Evolutionary conservation across 1,139 yeast species (phyloP).

Genomic region (Wickerhamomyces sp.): DNA sequence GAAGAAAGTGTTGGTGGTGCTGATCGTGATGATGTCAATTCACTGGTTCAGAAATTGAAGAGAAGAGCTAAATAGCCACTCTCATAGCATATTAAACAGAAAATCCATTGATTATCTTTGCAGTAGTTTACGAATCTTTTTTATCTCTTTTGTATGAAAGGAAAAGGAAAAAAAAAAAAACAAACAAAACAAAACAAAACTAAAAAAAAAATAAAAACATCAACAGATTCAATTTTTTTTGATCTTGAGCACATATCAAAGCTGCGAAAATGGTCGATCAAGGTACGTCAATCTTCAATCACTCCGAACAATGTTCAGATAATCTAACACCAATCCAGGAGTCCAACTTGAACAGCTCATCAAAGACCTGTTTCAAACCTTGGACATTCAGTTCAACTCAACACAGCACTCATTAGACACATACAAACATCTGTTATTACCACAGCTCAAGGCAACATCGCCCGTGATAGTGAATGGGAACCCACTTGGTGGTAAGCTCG

Average conservation of each 20-base stretch:
- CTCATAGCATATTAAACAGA: no score
- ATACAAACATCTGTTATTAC: constrained; percentile 44
- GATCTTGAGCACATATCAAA: no score
- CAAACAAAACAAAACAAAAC: constrained; percentile 5
- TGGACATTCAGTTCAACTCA: constrained; percentile 30
- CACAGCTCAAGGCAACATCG: constrained; percentile 39
- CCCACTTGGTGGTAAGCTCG: constrained; percentile 55
- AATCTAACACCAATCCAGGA: no score
- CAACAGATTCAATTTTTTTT: no score
- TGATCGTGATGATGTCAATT: constrained; percentile 20
- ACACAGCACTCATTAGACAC: constrained; percentile 34
- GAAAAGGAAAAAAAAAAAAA: no score
- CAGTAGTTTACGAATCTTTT: no score
- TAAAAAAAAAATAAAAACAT: not conserved
- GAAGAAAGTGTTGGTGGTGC: constrained; percentile 10
- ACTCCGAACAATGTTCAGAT: no score
- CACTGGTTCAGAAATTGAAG: constrained; percentile 37
- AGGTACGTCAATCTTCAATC: no score
- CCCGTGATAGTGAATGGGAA: constrained; percentile 59
- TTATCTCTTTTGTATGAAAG: no score
- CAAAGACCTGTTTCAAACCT: constrained; percentile 27
- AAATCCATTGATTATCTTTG: no score
- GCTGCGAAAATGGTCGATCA: constrained; percentile 16
- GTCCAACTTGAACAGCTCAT: constrained; percentile 17
- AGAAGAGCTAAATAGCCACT: constrained; percentile 31